Evolutionary conservation across 208 protist genomes (phyloP), one percentile per base, ranked within the genome.

Genomic region (Leishmania mexicana): DNA sequence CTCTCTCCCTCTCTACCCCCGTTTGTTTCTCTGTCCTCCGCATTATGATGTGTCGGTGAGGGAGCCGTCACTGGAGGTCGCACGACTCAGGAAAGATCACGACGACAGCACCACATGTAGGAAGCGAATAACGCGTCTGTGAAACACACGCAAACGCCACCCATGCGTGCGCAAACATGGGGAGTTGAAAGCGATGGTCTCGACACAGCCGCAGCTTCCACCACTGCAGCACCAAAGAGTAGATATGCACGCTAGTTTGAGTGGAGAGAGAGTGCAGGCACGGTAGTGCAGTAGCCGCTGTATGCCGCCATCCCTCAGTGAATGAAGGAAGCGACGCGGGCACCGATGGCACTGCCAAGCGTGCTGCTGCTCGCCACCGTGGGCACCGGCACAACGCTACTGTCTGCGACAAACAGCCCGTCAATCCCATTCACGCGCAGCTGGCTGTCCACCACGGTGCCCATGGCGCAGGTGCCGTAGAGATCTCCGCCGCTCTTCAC

Each of bases 391-490:
- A 96, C 93, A 31, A 96, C 83, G 77, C 92, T 95, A 35, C 80
- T 81, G 67, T 95, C 93, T 6, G 90, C 91, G 72, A 96, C 90
- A 17, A 81, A 72, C 28, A 96, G 73, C 35, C 93, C 92, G 13
- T 86, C 76, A 57, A 94, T 67, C 8, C 93, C 93, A 47, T 80
- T 83, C 79, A 96, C 89, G 28, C 80, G 77, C 80, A 95, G 79
- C 35, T 76, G 28, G 21, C 57, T 49, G 65, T 96, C 87, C 76
- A 95, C 92, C 24, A 96, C 93, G 19, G 72, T 78, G 49, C 91
- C 86, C 74, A 96, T 82, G 15, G 93, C 93, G 70, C 93, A 96
- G 31, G 93, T 96, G 42, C 93, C 93, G 65, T 90, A 95, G 31
- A 92, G 38, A 68, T 94, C 84, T 1, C 85, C 87, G 21, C 72